Conservation (phyloP, 2,329 filamentous ascomycete species). For the Penicillium hordei region DNA sequence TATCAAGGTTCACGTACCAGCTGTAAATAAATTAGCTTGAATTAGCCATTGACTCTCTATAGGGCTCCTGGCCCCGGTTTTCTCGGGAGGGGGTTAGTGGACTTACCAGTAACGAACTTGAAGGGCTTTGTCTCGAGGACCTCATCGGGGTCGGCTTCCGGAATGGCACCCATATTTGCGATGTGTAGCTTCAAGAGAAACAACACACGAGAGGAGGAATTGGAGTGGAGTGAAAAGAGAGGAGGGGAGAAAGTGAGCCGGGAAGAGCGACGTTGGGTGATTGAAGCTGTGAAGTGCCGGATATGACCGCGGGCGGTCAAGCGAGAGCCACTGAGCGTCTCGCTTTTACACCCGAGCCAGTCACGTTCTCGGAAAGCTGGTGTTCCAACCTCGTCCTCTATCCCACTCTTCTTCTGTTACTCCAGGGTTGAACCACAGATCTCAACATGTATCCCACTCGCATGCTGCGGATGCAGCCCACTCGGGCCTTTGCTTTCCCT, state of each 20-base stretch:
- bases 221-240: slow-evolving; percentile 23
- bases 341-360: slow-evolving; percentile 38
- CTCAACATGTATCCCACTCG: slow-evolving; percentile 66
- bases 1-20: slow-evolving; percentile 46
- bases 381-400: slow-evolving; percentile 21
- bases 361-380: slow-evolving; percentile 26
- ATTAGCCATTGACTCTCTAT: slow-evolving; percentile 44
- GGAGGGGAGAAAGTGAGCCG: slow-evolving; percentile 27
- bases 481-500: slow-evolving; percentile 53
- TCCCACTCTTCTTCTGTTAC: slow-evolving; percentile 19
- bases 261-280: slow-evolving; percentile 33
- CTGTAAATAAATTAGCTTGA: slow-evolving; percentile 45
- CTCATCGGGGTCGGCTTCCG: slow-evolving; percentile 64
- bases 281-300: slow-evolving; percentile 39
- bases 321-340: slow-evolving; percentile 37
- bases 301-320: slow-evolving; percentile 41
- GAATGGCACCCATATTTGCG: slow-evolving; percentile 79
- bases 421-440: slow-evolving; percentile 8
- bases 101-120: slow-evolving; percentile 99
- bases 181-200: slow-evolving; percentile 23
- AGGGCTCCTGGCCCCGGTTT: slow-evolving; percentile 27
- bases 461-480: slow-evolving; percentile 62
- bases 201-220: slow-evolving; percentile 16
- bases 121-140: slow-evolving; percentile 96
- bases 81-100: slow-evolving; percentile 24